phyloP scores from a whole-genome alignment of 768 basidiomycete genomes.

The Crassisporium funariophilum region DNA sequence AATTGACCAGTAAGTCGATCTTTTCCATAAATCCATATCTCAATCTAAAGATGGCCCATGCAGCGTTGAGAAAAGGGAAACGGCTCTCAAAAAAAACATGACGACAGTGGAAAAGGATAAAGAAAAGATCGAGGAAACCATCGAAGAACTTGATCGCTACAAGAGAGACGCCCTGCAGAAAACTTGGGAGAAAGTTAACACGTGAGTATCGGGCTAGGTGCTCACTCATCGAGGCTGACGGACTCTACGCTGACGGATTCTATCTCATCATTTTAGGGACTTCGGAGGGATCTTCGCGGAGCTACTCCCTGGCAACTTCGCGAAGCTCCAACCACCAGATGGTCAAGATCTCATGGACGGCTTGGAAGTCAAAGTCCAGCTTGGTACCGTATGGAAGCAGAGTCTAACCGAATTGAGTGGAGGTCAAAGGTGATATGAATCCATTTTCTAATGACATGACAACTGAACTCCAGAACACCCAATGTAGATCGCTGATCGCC shows the following conservation, averaged over 20 bases:
- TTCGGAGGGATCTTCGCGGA: conserved; percentile 97
- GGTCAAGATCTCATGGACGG: conserved; percentile 93
- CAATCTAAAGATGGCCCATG: background rate
- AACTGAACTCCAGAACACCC: background rate
- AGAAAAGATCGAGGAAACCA: conserved; percentile 92
- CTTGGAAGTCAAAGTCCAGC: conserved; percentile 94
- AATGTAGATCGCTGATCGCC: conserved; percentile 87
- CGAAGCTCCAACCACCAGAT: conserved; percentile 92
- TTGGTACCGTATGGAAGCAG: conserved; percentile 97
- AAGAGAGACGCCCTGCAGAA: conserved; percentile 92
- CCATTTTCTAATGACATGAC: background rate
- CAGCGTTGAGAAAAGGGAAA: conserved; percentile 94
- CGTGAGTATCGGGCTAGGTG: conserved; percentile 47
- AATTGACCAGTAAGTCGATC: conserved; percentile 79
- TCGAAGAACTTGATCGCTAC: conserved; percentile 89
- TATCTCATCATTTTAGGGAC: conserved; percentile 57
- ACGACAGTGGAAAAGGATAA: conserved; percentile 88
- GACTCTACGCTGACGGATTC: background rate
- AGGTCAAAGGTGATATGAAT: conserved; percentile 85
- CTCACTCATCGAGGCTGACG: background rate
- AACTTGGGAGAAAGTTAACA: conserved; percentile 96
- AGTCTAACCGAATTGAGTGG: conserved; percentile 96
- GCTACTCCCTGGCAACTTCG: conserved; percentile 93
- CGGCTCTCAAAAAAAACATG: conserved; percentile 85
- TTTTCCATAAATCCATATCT: background rate